Evolutionary conservation across 148 eudicot genomes (phyloP).

Genomic region (Simmondsia chinensis): DNA sequence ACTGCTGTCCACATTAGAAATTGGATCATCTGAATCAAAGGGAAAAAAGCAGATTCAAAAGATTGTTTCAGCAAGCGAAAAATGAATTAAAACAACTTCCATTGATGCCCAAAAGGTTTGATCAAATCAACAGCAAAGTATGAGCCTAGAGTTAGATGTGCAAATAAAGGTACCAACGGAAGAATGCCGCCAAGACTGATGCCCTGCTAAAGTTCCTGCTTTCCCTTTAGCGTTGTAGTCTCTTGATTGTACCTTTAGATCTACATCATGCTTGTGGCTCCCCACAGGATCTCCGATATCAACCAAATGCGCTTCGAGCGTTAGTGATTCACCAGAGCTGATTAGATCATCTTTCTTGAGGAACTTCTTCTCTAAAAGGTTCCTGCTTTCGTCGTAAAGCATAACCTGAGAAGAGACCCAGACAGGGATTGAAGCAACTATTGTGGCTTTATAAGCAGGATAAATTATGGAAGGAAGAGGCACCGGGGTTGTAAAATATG

Average conservation of each 20-base stretch:
- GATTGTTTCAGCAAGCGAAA: too few relatives aligned
- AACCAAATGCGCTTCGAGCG: conserved; percentile 58
- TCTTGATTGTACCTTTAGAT: conserved; percentile 19
- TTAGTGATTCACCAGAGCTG: conserved; percentile 47
- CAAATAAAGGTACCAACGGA: conserved; percentile 18
- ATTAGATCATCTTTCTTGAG: conserved; percentile 60
- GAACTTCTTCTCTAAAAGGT: conserved; percentile 57
- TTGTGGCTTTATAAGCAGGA: background rate
- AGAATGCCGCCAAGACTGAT: conserved; percentile 1
- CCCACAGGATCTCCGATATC: conserved; percentile 62
- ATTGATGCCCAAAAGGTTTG: background rate
- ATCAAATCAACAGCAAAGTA: background rate
- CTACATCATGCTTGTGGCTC: conserved; percentile 17
- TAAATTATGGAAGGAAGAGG: too few relatives aligned
- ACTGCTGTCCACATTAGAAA: conserved; percentile 8
- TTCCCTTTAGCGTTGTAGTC: conserved; percentile 8
- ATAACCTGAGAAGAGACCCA: conserved; percentile 33
- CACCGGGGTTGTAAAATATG: too few relatives aligned
- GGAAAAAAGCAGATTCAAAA: too few relatives aligned
- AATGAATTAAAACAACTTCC: too few relatives aligned
- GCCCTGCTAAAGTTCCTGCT: conserved; percentile 9
- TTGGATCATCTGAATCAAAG: conserved; percentile 8
- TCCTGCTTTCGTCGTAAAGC: conserved; percentile 55
- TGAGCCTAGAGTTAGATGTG: background rate
- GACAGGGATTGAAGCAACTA: background rate